Evolutionary conservation across 2,329 filamentous ascomycete genomes (phyloP), one percentile per base, ranked within the genome.

Genomic region (Talaromyces sp.): DNA sequence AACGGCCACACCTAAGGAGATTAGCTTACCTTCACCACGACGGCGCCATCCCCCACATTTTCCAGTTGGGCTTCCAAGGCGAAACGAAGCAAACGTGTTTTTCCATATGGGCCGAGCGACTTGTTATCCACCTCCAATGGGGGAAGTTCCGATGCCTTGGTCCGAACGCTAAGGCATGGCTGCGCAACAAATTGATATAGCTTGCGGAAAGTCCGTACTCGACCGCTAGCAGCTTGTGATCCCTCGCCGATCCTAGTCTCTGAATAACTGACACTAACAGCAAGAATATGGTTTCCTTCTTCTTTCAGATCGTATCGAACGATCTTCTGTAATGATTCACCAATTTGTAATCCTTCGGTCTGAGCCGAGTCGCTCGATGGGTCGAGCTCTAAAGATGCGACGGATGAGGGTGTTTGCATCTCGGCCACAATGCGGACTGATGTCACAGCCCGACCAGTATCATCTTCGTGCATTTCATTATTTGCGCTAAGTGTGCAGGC

Each of bases 121-220:
- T 77, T 75, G 50, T 77, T 75, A n/a, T 76, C 72, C 17, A 76
- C 74, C 46, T 70, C 75, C 10, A 75, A 64, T 2, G 77, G 70
- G 37, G 80, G 67, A 51, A 90, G 68, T 47, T 86, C 81, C 3
- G 89, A 89, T 3, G 91, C 84, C 71, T 97, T 99, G 1, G 93
- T 97, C 58, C 93, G 82, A 54, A 99, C 93, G 58, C 92, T 90
- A 61, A 99, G 78, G 55, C 91, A 89, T 35, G 90, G 86, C 77
- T 96, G 93, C 68, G 92, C 94, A 50, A 95, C 87, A 69, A 99
- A 99, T 72, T 97, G 94, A 72, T 97, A 99, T 55, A 99, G 77
- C 76, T 97, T 97, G 61, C 93, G 81, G 69, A 97, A 97, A 9
- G 91, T 96, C 54, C 94, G 81, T 33, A 89, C 87, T 45, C 90